Conservation (phyloP, 106 monocot species). For the Xerophyta viscosa region DNA sequence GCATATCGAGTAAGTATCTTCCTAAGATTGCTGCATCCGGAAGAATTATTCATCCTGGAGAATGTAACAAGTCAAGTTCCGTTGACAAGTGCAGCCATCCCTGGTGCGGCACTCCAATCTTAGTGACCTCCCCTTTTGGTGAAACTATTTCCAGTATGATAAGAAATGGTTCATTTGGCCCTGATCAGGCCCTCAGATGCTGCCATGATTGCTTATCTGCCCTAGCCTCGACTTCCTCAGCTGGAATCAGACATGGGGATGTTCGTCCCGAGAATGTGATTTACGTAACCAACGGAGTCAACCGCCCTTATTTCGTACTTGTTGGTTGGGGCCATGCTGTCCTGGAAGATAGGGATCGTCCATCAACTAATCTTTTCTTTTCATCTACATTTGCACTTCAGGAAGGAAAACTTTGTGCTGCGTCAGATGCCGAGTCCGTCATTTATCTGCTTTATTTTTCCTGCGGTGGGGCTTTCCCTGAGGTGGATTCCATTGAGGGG, state of each 20-base stretch:
- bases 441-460: slow-evolving; percentile 80
- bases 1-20: slow-evolving; percentile 65
- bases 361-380: slow-evolving; percentile 72
- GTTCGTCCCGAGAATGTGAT: slow-evolving; percentile 81
- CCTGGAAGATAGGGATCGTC: slow-evolving; percentile 83
- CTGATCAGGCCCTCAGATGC: slow-evolving; percentile 78
- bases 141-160: slow-evolving; percentile 54
- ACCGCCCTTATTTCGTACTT: slow-evolving; percentile 54
- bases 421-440: slow-evolving; percentile 93
- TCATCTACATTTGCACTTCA: slow-evolving; percentile 86
- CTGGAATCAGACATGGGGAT: slow-evolving; percentile 83
- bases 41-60: slow-evolving; percentile 63
- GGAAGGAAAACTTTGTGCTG: slow-evolving; percentile 81
- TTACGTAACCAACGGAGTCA: slow-evolving; percentile 27
- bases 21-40: slow-evolving; percentile 73
- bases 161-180: slow-evolving; percentile 51
- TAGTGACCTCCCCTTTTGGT: slow-evolving; percentile 72
- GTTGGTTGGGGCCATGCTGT: slow-evolving; percentile 95
- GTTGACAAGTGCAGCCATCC: slow-evolving; percentile 66
- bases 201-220: slow-evolving; percentile 93
- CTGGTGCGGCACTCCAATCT: slow-evolving; percentile 79
- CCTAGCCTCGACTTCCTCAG: slow-evolving; percentile 55
- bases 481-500: slow-evolving; percentile 80
- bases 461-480: slow-evolving; percentile 68
- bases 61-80: slow-evolving; percentile 53